These are phyloP conservation scores for Poa annua DNA, from an alignment of 176 grass and related monocot species.

Conservation along the genomic window DNA sequence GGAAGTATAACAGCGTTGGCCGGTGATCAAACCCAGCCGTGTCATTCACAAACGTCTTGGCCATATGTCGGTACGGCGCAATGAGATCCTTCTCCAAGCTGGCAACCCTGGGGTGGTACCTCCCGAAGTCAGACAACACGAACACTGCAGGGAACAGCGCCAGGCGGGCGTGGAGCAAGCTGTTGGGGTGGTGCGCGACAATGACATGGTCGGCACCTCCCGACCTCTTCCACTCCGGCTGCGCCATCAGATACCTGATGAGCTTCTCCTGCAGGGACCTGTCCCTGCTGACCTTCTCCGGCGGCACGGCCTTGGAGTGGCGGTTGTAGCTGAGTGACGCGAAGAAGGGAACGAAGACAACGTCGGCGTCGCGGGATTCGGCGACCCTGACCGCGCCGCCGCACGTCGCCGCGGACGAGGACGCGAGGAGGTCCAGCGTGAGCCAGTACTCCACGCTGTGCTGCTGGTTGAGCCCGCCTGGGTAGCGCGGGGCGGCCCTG, in stretches of 20 bases:
- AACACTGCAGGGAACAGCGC: constrained; percentile 66
- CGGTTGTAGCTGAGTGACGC: constrained; percentile 90
- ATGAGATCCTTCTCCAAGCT: constrained; percentile 92
- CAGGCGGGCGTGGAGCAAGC: constrained; percentile 68
- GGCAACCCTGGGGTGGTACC: constrained; percentile 75
- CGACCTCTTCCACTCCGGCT: constrained; percentile 72
- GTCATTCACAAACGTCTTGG: constrained; percentile 71
- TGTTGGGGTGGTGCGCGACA: constrained; percentile 94
- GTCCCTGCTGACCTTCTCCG: constrained; percentile 62
- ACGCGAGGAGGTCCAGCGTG: constrained; percentile 73
- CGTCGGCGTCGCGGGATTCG: constrained; percentile 63
- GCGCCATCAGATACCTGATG: constrained; percentile 55
- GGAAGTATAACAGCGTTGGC: constrained; percentile 71
- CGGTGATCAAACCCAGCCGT: constrained; percentile 73
- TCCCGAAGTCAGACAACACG: constrained; percentile 86
- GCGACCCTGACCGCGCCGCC: constrained; percentile 61
- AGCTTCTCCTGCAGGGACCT: constrained; percentile 70
- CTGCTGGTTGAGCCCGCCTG: constrained; percentile 89
- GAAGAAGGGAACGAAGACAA: constrained; percentile 94
- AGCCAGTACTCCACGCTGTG: constrained; percentile 98
- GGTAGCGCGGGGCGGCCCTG: constrained; percentile 54
- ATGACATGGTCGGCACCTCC: constrained; percentile 78
- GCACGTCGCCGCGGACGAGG: constrained; percentile 38
- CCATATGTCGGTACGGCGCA: constrained; percentile 82
- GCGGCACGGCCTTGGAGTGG: constrained; percentile 63